Percentiles rank a stretch among this genome's conserved stretches.
phyloP scores from a whole-genome alignment of 768 basidiomycete species.

The Brasilioporus rufonigricans region DNA sequence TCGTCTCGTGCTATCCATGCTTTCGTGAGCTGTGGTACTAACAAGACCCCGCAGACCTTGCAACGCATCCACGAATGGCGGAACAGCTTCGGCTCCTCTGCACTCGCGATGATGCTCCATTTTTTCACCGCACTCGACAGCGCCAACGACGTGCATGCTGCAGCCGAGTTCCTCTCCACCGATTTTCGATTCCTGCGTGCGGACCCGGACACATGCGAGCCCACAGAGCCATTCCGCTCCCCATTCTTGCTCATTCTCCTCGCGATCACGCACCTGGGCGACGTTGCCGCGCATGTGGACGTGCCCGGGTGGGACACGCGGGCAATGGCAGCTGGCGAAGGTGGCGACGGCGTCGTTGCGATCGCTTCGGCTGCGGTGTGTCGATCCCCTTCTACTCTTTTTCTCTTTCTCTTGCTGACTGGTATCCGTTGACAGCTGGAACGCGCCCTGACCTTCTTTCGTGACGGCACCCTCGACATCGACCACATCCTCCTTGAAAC shows the following conservation, averaged over 20 bases:
- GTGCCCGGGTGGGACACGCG: slow-evolving; percentile 1
- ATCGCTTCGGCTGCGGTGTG: slow-evolving; percentile 4
- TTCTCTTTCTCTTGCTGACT: neutral
- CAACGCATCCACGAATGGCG: slow-evolving; percentile 1
- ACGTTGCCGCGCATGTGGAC: neutral
- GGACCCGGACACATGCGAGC: slow-evolving; percentile 1
- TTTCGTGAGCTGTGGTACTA: neutral
- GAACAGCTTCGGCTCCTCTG: neutral
- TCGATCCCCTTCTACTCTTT: neutral
- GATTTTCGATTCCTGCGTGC: neutral
- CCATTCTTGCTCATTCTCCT: neutral
- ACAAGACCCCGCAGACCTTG: neutral
- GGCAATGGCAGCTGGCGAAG: neutral
- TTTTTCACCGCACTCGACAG: slow-evolving; percentile 1
- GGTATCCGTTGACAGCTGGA: neutral
- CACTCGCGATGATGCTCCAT: slow-evolving; percentile 1
- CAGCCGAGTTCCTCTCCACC: neutral
- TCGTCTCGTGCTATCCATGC: too few relatives aligned
- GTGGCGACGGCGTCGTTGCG: slow-evolving; percentile 2
- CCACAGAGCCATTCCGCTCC: neutral
- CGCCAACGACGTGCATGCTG: neutral
- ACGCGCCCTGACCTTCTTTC: neutral
- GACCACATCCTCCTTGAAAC: neutral
- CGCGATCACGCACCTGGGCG: neutral
- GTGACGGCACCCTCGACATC: neutral